Evolutionary conservation across 2,329 filamentous ascomycete species (phyloP).

Genomic region (Fusarium chaquense): DNA sequence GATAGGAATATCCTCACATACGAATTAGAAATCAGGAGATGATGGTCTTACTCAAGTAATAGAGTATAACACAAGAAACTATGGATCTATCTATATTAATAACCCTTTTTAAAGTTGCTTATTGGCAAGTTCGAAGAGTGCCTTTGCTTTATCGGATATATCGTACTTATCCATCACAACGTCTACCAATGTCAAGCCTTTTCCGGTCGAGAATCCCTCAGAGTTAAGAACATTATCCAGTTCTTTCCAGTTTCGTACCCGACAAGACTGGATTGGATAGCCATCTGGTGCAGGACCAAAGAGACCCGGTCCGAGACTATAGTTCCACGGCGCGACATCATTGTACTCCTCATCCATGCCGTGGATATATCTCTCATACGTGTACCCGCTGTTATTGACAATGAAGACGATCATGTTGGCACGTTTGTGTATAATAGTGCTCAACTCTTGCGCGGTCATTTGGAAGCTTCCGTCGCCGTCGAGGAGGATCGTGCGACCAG

Average conservation of each 20-base stretch:
- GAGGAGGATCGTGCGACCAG: conserved; percentile 13
- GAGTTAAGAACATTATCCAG: not conserved
- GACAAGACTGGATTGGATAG: not conserved
- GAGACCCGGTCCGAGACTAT: not conserved
- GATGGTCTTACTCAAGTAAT: not conserved
- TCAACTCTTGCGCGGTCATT: conserved; percentile 18
- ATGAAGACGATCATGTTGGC: conserved; percentile 2
- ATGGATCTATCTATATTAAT: not conserved
- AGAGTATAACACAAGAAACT: not conserved
- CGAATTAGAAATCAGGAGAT: too few species aligned
- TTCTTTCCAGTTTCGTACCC: not conserved
- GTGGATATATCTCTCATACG: conserved; percentile 16
- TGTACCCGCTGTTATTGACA: conserved; percentile 3
- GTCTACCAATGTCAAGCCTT: conserved; percentile 15
- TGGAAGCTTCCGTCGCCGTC: conserved; percentile 23
- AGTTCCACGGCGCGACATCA: conserved; percentile 20
- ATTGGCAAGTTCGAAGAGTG: conserved; percentile 2
- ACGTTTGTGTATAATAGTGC: conserved; percentile 13
- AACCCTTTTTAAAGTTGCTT: not conserved
- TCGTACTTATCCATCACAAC: conserved; percentile 17
- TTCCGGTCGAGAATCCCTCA: not conserved
- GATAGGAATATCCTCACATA: fast-evolving
- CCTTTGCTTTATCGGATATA: conserved; percentile 4
- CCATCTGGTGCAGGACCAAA: not conserved
- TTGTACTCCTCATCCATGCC: conserved; percentile 18